These are phyloP conservation scores for Thinopyrum obtusiflorum DNA, from an alignment of 202 grass and related monocot genomes.

Conservation along the genomic window DNA sequence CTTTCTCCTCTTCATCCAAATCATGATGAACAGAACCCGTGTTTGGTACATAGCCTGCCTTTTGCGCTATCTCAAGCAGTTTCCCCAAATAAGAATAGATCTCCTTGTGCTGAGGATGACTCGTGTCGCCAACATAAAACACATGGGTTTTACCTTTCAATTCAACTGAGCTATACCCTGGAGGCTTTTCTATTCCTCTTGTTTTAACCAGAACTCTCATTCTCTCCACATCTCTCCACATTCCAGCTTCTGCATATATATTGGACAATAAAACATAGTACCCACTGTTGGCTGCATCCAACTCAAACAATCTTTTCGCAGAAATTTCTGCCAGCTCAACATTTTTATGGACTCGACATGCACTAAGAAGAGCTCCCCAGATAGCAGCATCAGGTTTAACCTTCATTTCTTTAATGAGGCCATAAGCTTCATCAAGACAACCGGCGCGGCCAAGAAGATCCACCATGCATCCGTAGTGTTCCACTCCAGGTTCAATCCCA, in stretches of 20 bases:
- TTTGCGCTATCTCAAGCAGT: slow-evolving; percentile 62
- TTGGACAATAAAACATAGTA: slow-evolving; percentile 86
- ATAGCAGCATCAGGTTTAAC: slow-evolving; percentile 70
- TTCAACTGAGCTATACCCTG: slow-evolving; percentile 79
- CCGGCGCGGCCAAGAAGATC: slow-evolving; percentile 74
- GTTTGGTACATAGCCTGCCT: slow-evolving; percentile 78
- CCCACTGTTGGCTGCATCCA: slow-evolving; percentile 64
- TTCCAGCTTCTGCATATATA: slow-evolving; percentile 81
- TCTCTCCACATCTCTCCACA: slow-evolving; percentile 72
- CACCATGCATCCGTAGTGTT: slow-evolving; percentile 86
- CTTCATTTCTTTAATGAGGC: slow-evolving; percentile 79
- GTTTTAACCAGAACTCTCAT: slow-evolving; percentile 71
- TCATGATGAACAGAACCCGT: slow-evolving; percentile 74
- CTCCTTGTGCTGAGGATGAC: slow-evolving; percentile 64
- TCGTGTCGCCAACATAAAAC: slow-evolving; percentile 83
- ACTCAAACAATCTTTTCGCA: slow-evolving; percentile 68
- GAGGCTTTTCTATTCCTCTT: slow-evolving; percentile 69
- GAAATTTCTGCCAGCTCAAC: slow-evolving; percentile 76
- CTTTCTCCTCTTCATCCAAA: slow-evolving; percentile 89
- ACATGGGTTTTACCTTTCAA: slow-evolving; percentile 75
- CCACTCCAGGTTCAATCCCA: slow-evolving; percentile 65
- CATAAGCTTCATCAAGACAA: slow-evolving; percentile 78
- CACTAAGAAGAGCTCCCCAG: slow-evolving; percentile 82
- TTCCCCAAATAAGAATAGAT: slow-evolving; percentile 79
- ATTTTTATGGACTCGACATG: slow-evolving; percentile 81